A percentile compares a stretch with the other conserved stretches of the same genome.
These are phyloP conservation scores for Ustilago bromivora DNA, from an alignment of 1,284 basidiomycete species.

Conservation along the genomic window DNA sequence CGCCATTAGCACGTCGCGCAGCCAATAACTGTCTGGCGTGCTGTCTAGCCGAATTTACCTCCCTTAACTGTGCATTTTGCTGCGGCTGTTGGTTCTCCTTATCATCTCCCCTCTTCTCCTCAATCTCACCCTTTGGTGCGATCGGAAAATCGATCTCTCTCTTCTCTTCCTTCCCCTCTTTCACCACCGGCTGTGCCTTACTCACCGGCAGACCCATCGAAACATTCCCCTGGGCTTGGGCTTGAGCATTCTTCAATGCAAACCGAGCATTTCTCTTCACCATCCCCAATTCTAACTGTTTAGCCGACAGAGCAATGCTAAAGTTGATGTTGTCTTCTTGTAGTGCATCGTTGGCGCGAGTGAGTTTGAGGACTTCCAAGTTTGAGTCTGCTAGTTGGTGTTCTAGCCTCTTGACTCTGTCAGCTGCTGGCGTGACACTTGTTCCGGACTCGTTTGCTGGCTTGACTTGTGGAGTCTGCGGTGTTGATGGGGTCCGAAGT, in stretches of 20 bases:
- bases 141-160: conserved; percentile 9
- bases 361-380: conserved; percentile 45
- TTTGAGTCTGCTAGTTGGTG: conserved; percentile 18
- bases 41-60: conserved; percentile 19
- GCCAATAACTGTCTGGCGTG: conserved; percentile 25
- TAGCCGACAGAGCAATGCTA: conserved; percentile 55
- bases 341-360: conserved; percentile 57
- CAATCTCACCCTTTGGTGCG: conserved; percentile 3
- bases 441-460: no score
- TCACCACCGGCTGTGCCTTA: neutral
- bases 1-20: conserved; percentile 7
- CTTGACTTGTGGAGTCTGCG: neutral
- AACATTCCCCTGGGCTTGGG: neutral
- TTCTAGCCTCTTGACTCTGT: conserved; percentile 1
- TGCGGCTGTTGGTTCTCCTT: conserved; percentile 11
- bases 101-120: neutral
- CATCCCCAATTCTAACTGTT: conserved; percentile 57
- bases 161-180: neutral
- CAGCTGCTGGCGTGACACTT: no score
- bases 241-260: conserved; percentile 32
- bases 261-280: conserved; percentile 53
- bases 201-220: conserved; percentile 11
- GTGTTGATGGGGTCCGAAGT: conserved; percentile 4
- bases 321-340: conserved; percentile 53
- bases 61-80: neutral